phyloP scores from a whole-genome alignment of 768 basidiomycete genomes.

The Pleurotus cornucopiae region DNA sequence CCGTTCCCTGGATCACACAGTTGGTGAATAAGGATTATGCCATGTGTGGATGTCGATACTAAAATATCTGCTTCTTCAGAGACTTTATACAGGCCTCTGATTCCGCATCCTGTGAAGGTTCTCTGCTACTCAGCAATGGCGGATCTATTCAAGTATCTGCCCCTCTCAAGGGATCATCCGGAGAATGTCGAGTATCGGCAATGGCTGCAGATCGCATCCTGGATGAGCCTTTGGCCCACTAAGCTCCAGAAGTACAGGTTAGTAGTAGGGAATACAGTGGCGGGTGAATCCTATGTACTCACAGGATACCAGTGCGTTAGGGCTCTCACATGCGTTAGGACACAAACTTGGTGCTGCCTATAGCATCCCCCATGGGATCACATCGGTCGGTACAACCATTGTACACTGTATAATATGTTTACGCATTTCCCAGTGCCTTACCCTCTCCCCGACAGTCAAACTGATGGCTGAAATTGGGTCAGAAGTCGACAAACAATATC shows the following conservation, averaged over 20 bases:
- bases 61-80: conserved; percentile 32
- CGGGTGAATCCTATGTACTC: no score
- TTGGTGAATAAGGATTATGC: conserved; percentile 39
- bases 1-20: conserved; percentile 74
- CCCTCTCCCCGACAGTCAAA: conserved; percentile 58
- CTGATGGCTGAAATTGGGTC: conserved; percentile 56
- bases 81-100: conserved; percentile 52
- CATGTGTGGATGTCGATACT: background rate
- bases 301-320: conserved; percentile 44
- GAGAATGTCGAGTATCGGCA: conserved; percentile 55
- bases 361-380: conserved; percentile 77
- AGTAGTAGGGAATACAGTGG: background rate
- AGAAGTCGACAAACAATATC: conserved; percentile 56
- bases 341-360: conserved; percentile 73
- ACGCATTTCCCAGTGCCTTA: conserved; percentile 51
- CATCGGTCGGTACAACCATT: conserved; percentile 50
- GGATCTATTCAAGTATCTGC: conserved; percentile 74
- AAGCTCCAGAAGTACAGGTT: conserved; percentile 55
- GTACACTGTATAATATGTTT: background rate
- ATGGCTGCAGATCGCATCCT: conserved; percentile 67
- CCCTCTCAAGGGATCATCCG: conserved; percentile 57
- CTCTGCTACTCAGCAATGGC: conserved; percentile 63
- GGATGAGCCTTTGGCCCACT: conserved; percentile 78
- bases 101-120: conserved; percentile 56
- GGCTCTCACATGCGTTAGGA: conserved; percentile 72